Evolutionary conservation across 768 basidiomycete species (phyloP), one percentile per base, ranked within the genome.

Genomic region (Russula vinacea): DNA sequence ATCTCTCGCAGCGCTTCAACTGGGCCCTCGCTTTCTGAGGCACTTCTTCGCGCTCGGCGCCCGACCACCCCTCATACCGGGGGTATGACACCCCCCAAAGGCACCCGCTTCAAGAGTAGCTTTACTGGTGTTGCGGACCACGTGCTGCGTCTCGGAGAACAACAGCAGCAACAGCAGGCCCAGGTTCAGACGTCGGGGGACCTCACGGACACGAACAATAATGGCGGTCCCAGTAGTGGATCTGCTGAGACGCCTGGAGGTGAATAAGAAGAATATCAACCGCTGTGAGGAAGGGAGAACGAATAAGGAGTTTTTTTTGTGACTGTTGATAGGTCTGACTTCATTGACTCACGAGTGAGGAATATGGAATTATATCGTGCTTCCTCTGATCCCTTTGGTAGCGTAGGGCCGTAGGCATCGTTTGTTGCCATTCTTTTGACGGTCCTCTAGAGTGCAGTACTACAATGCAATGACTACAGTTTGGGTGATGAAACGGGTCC

Each of bases 71-170:
- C 62, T 11, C 68, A 69, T 7, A 56, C 70, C 13, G 65, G 71
- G 26, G 57, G 65, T 35, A 63, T 65, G 67, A 51, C 69, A 22
- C 62, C 61, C 7, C 39, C 70, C 57, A 87, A 84, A 70, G 84
- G 84, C 26, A 76, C 78, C 24, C 78, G 82, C 64, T 91, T 89
- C 75, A 90, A 90, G 83, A 90, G 88, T 70, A 89, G 83, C 70
- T 88, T 87, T 37, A 75, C 88, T 37, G 79, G 81, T 29, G 77
- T 82, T 39, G 81, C 84, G 16, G 83, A 83, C 70, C 75, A 78
- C 70, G 74, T 84, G 35, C 78, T 77, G 60, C 53, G 51, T 60
- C 66, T 24, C 47, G 65, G 51, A 35, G 49, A 55, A 32, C 64
- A 66, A 19, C 52, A 56, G 17, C 63, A 54, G 29, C 65, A 62